Percentiles rank a stretch among this genome's conserved stretches.
Evolutionary conservation across 805 yeast genomes (phyloP).

Genomic region (Clavispora santaluciae): DNA sequence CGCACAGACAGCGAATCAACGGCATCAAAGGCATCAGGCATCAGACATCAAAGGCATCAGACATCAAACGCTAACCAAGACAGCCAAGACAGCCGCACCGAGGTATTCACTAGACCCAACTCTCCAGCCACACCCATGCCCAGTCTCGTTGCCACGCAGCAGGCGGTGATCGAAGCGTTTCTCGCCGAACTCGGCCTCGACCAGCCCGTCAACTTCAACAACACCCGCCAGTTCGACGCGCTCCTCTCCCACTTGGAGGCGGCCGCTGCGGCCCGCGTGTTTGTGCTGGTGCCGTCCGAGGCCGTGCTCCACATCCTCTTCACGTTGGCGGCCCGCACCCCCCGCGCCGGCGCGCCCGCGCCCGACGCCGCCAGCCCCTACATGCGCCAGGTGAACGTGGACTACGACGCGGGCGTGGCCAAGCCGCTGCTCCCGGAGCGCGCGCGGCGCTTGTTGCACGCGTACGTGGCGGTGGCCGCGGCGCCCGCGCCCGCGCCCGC

Average conservation of each 20-base stretch:
- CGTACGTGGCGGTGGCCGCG: background rate
- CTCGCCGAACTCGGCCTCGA: constrained; percentile 17
- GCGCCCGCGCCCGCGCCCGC: background rate
- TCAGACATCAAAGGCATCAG: too few relatives aligned
- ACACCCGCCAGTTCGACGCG: constrained; percentile 24
- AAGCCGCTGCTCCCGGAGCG: constrained; percentile 21
- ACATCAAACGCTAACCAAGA: too few relatives aligned
- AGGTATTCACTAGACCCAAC: too few relatives aligned
- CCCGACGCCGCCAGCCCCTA: constrained; percentile 19
- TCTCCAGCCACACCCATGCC: too few relatives aligned
- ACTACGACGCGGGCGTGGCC: constrained; percentile 15
- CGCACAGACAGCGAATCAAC: too few relatives aligned
- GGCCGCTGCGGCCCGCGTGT: constrained; percentile 8
- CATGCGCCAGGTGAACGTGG: constrained; percentile 15
- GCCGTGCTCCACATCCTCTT: constrained; percentile 25
- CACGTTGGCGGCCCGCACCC: constrained; percentile 28
- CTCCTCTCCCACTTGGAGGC: constrained; percentile 24
- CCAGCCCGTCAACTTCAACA: constrained; percentile 21
- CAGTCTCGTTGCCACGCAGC: background rate
- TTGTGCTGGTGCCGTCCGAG: constrained; percentile 21
- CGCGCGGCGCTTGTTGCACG: constrained; percentile 10
- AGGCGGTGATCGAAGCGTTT: constrained; percentile 15
- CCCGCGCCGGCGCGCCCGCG: constrained; percentile 18
- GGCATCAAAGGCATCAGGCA: too few relatives aligned
- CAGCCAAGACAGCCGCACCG: too few relatives aligned